phyloP scores from a whole-genome alignment of 1,139 yeast genomes.

The Scheffersomyces insectosa region DNA sequence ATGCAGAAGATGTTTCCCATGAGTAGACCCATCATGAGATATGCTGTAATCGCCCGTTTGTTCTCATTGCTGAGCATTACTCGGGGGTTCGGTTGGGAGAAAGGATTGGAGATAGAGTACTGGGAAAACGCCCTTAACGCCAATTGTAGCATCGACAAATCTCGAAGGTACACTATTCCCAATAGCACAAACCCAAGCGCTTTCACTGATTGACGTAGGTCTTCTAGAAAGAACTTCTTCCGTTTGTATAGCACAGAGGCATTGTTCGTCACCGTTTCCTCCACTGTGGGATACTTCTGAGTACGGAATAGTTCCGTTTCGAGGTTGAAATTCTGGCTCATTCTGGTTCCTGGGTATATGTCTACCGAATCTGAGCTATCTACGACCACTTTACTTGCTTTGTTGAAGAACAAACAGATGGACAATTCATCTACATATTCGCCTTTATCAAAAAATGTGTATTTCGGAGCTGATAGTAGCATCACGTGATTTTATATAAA shows the following conservation, averaged over 20 bases:
- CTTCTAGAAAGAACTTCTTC: slow-evolving; percentile 38
- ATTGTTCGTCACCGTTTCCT: slow-evolving; percentile 38
- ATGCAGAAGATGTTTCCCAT: slow-evolving; percentile 26
- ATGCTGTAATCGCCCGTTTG: slow-evolving; percentile 28
- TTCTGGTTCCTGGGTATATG: not conserved
- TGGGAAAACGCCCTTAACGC: slow-evolving; percentile 29
- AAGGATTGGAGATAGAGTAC: slow-evolving; percentile 32
- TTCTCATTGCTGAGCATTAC: slow-evolving; percentile 25
- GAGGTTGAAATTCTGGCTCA: slow-evolving; percentile 10
- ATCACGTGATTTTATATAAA: too few relatives aligned
- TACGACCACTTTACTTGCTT: too few relatives aligned
- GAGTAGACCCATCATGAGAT: slow-evolving; percentile 26
- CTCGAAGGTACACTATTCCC: slow-evolving; percentile 36
- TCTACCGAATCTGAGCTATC: too few relatives aligned
- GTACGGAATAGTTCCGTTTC: slow-evolving; percentile 28
- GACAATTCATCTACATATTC: too few relatives aligned
- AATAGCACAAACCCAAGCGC: slow-evolving; percentile 32
- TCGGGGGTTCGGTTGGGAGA: slow-evolving; percentile 12
- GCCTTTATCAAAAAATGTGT: too few relatives aligned
- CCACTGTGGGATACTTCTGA: slow-evolving; percentile 37
- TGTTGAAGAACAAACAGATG: too few relatives aligned
- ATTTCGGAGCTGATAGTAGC: too few relatives aligned
- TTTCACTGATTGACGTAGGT: slow-evolving; percentile 31
- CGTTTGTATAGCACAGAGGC: slow-evolving; percentile 38
- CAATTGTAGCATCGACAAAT: slow-evolving; percentile 32